Base-by-base conservation (phyloP, 192 early-diverging fungal species). In the Radiomyces spectabilis region DNA sequence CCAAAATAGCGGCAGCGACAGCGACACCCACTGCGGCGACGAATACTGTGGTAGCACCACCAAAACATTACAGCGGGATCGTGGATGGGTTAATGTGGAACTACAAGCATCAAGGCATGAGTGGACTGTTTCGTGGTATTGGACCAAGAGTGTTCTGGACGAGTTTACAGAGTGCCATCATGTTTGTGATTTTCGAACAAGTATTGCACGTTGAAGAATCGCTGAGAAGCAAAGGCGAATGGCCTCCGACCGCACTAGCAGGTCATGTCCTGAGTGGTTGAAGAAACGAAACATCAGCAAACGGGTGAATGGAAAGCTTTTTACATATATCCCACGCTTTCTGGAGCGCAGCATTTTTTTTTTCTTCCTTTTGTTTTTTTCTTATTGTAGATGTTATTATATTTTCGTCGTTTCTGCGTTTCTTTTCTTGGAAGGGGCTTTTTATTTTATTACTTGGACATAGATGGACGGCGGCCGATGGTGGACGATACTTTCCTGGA, bases 141-240 rank as follows among this genome's bases (percentile, higher is more conserved):
- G 87, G 86, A 39, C 85, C 85, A 12, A 63, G 83, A 24, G 86
- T 89, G 41, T 74, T 77, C 26, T 86, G 86, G 83, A 86, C 85
- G 21, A 78, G 75, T 32, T 55, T 77, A 52, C 85, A 88, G 63
- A 76, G 72, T 42, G 78, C 77, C 3, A 54, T 81, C 41, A 85
- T 88, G 85, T 88, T 88, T 81, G 70, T 83, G n/a, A 64, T 86
- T 32, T 84, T 82, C 55, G 85, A 86, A 49, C 74, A 78, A 52
- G 78, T 74, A 18, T 44, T 80, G 4, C 61, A 69, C 33, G 35
- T 80, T 6, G 65, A 78, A 46, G 73, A 73, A 13, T 38, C 52
- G 18, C 26, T 66, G 4, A 34, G 64, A 22, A 41, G 55, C 41
- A 41, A 44, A 2, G 47, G 52, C 19, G 52, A 54, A 37, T 66